Conservation (phyloP, 495 filamentous ascomycete species). For the Penicillium nucicola region DNA sequence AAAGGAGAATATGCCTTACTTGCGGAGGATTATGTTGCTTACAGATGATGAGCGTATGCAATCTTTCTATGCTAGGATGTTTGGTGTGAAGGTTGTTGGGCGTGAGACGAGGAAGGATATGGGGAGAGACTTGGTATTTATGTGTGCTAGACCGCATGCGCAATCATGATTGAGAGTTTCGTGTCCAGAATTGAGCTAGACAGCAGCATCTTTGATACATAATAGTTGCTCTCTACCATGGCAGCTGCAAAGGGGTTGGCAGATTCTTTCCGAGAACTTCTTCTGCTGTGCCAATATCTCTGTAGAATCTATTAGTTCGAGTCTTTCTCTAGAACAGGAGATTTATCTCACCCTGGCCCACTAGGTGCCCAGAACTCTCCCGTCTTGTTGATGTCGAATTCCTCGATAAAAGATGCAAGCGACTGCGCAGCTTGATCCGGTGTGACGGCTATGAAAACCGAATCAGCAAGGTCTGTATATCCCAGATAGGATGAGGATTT, state of each 20-base stretch:
- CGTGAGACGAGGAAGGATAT: conserved; percentile 20
- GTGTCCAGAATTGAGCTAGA: neutral
- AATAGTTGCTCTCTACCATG: conserved; percentile 51
- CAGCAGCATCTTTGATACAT: neutral
- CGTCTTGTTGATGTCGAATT: conserved; percentile 60
- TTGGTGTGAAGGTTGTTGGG: conserved; percentile 44
- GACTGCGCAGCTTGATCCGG: conserved; percentile 63
- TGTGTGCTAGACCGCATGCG: conserved; percentile 21
- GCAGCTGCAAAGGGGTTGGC: conserved; percentile 62
- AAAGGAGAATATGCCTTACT: conserved; percentile 45
- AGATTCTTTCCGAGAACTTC: conserved; percentile 57
- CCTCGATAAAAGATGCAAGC: conserved; percentile 57
- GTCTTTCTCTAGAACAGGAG: neutral
- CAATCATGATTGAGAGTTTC: neutral
- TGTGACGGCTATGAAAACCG: conserved; percentile 51
- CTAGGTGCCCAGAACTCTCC: conserved; percentile 72
- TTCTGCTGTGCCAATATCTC: conserved; percentile 70
- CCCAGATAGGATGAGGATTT: no score
- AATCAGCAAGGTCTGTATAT: neutral
- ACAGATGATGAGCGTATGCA: conserved; percentile 32
- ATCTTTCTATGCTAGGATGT: conserved; percentile 43
- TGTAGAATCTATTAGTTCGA: conserved; percentile 18
- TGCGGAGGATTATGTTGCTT: conserved; percentile 53
- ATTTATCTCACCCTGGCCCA: conserved; percentile 55
- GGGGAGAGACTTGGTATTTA: conserved; percentile 17